Evolutionary conservation across 352 stramenopile genomes (phyloP).

Genomic region (Globisporangium sylvaticum): DNA sequence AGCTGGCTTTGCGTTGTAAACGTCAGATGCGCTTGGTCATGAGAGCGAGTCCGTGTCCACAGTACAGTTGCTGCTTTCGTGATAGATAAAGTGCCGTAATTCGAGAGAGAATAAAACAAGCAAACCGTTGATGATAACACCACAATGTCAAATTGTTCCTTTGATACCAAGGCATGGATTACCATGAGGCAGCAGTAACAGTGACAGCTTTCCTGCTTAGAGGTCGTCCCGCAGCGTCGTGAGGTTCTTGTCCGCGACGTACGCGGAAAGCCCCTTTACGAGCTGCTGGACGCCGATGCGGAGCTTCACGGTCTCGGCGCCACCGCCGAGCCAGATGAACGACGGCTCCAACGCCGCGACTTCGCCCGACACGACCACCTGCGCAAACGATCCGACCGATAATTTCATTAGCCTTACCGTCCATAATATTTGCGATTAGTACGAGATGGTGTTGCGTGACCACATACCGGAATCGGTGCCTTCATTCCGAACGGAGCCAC

Average conservation of each 20-base stretch:
- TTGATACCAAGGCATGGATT: background rate
- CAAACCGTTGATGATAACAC: background rate
- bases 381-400: background rate
- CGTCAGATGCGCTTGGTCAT: background rate
- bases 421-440: background rate
- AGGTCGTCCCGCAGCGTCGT: conserved; percentile 40
- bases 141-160: background rate
- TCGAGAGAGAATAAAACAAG: background rate
- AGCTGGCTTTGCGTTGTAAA: background rate
- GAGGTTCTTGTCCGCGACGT: conserved; percentile 48
- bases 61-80: background rate
- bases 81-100: conserved; percentile 1
- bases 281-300: conserved; percentile 68
- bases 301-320: conserved; percentile 75
- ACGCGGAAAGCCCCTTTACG: conserved; percentile 41
- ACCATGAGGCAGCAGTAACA: background rate
- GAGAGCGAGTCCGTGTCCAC: background rate
- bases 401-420: background rate
- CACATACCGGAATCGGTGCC: conserved; percentile 46
- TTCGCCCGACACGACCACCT: conserved; percentile 71
- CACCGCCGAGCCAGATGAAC: conserved; percentile 81
- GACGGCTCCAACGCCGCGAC: conserved; percentile 41
- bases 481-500: conserved; percentile 84
- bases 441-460: background rate
- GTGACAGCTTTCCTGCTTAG: background rate